These are phyloP conservation scores for Fonsecaea pugnacius DNA, from an alignment of 2,329 filamentous ascomycete species.

Conservation along the genomic window DNA sequence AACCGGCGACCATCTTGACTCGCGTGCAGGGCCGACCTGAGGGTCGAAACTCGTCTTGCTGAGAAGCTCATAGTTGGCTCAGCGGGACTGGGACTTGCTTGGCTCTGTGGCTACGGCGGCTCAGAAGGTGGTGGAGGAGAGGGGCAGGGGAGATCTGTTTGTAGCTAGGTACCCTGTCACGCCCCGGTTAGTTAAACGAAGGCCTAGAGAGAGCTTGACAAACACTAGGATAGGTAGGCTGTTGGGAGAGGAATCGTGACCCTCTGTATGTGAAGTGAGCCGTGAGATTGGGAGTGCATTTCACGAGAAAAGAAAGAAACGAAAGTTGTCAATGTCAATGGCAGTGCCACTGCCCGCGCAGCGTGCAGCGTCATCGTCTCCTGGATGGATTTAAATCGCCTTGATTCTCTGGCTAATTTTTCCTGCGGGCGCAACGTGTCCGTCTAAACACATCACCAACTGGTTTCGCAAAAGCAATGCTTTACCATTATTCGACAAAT, in stretches of 20 bases:
- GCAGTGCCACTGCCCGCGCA: background rate
- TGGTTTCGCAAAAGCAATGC: background rate
- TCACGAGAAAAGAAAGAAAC: background rate
- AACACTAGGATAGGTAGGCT: background rate
- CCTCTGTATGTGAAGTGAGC: background rate
- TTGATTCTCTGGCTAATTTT: background rate
- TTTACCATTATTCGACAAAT: too few species aligned
- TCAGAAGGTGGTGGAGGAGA: background rate
- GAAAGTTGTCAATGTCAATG: background rate
- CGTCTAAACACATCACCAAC: background rate
- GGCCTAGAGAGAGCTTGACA: background rate
- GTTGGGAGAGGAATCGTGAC: background rate
- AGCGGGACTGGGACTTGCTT: slow-evolving; percentile 14
- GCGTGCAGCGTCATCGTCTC: background rate
- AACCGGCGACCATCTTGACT: slow-evolving; percentile 39
- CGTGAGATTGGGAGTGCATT: background rate
- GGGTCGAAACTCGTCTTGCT: slow-evolving; percentile 50
- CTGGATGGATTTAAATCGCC: background rate
- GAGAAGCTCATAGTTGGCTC: slow-evolving; percentile 50
- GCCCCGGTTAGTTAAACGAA: slow-evolving; percentile 5
- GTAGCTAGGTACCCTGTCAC: background rate
- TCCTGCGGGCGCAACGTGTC: background rate
- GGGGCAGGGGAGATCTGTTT: background rate
- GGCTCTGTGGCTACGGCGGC: slow-evolving; percentile 12
- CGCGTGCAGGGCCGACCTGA: slow-evolving; percentile 41